Evolutionary conservation across 2,329 filamentous ascomycete genomes (phyloP).

Genomic region (Bipolaris gigantea): DNA sequence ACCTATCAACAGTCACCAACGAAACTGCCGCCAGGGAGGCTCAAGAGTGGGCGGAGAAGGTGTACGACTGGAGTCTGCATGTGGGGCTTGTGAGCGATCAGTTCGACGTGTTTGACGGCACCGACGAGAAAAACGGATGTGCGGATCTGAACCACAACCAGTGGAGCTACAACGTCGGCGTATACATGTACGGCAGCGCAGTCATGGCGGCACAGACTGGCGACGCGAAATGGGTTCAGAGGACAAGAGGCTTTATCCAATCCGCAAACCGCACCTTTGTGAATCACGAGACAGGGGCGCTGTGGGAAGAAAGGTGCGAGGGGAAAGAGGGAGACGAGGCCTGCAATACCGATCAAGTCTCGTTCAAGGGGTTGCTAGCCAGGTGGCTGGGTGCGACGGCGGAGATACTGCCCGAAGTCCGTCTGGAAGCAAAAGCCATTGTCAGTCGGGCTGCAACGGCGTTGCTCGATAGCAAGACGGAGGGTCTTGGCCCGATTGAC

Average conservation of each 20-base stretch:
- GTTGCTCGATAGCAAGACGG: constrained; percentile 9
- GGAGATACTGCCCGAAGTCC: constrained; percentile 21
- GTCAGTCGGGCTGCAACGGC: constrained; percentile 15
- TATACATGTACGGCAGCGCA: constrained; percentile 55
- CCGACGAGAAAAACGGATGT: constrained; percentile 49
- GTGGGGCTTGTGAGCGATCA: constrained; percentile 53
- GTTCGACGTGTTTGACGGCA: constrained; percentile 59
- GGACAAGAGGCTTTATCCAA: constrained; percentile 42
- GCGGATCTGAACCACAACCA: constrained; percentile 44
- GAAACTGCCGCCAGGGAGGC: constrained; percentile 52
- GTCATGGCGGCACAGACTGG: constrained; percentile 28
- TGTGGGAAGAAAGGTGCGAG: constrained; percentile 66
- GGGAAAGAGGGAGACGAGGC: constrained; percentile 37
- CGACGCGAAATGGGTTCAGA: constrained; percentile 24
- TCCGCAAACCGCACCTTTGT: constrained; percentile 30
- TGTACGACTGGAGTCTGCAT: constrained; percentile 58
- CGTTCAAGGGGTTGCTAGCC: constrained; percentile 59
- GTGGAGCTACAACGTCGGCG: constrained; percentile 56
- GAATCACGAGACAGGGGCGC: constrained; percentile 18
- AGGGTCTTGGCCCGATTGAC: constrained; percentile 15
- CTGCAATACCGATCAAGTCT: constrained; percentile 69
- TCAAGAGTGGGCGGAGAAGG: constrained; percentile 60
- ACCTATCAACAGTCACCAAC: constrained; percentile 66
- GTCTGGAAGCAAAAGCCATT: constrained; percentile 15
- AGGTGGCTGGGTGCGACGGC: constrained; percentile 34